Evolutionary conservation across 768 basidiomycete species (phyloP).

Genomic region (Termitomyces eurrhizus): DNA sequence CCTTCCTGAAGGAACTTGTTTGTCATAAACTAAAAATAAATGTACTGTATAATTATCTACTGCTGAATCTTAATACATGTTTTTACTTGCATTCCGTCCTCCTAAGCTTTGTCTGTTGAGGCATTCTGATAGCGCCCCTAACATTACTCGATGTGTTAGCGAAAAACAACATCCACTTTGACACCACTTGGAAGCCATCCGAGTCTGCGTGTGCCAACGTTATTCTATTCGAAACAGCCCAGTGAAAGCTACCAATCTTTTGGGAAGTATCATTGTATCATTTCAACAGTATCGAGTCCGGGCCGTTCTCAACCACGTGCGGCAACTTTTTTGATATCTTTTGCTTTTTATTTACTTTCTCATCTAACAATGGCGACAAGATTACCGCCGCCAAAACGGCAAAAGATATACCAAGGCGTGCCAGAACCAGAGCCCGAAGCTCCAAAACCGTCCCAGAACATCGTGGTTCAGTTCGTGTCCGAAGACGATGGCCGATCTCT

Average conservation of each 20-base stretch:
- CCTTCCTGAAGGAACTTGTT: background rate
- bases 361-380: conserved; percentile 67
- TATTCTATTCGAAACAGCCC: background rate
- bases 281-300: background rate
- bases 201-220: background rate
- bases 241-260: no score
- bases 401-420: conserved; percentile 76
- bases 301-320: background rate
- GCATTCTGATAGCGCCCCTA: no score
- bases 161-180: background rate
- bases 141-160: no score
- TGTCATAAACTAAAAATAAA: background rate
- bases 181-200: background rate
- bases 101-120: background rate
- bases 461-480: conserved; percentile 91
- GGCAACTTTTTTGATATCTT: background rate
- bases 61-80: background rate
- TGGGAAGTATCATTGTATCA: background rate
- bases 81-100: background rate
- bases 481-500: conserved; percentile 80
- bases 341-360: background rate
- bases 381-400: conserved; percentile 85
- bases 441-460: conserved; percentile 44
- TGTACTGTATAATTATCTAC: background rate
- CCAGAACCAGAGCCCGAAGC: conserved; percentile 58